phyloP scores from a whole-genome alignment of 2,329 filamentous ascomycete genomes.

The Curvularia lunata region DNA sequence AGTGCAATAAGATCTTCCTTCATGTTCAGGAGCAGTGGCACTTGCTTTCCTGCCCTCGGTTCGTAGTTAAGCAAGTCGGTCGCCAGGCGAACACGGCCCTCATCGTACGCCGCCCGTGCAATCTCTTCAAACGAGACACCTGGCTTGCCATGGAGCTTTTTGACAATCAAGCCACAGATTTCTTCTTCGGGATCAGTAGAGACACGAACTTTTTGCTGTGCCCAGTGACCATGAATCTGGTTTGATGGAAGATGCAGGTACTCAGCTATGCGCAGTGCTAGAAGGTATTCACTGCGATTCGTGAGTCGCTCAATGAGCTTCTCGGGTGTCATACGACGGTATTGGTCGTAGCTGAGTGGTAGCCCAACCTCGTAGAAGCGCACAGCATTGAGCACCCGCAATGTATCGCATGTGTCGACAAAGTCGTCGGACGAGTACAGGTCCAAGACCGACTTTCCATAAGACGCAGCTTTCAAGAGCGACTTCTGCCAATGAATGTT shows the following conservation, averaged over 20 bases:
- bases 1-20: slow-evolving; percentile 94
- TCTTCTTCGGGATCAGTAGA: slow-evolving; percentile 86
- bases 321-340: slow-evolving; percentile 86
- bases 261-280: slow-evolving; percentile 86
- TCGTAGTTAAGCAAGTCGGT: slow-evolving; percentile 93
- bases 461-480: slow-evolving; percentile 92
- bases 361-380: slow-evolving; percentile 90
- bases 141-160: slow-evolving; percentile 82
- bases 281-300: slow-evolving; percentile 86
- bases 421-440: slow-evolving; percentile 99
- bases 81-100: slow-evolving; percentile 86
- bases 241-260: slow-evolving; percentile 87
- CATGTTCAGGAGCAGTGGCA: slow-evolving; percentile 90
- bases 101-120: slow-evolving; percentile 89
- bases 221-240: slow-evolving; percentile 95
- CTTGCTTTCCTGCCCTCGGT: slow-evolving; percentile 91
- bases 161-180: slow-evolving; percentile 84
- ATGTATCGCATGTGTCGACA: slow-evolving; percentile 94
- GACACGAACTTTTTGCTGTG: slow-evolving; percentile 87
- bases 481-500: slow-evolving; percentile 92
- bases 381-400: slow-evolving; percentile 90
- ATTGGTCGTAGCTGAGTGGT: slow-evolving; percentile 92
- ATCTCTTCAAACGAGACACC: slow-evolving; percentile 97
- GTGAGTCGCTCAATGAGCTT: slow-evolving; percentile 84
- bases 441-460: slow-evolving; percentile 95